Evolutionary conservation across 495 filamentous ascomycete species (phyloP).

Genomic region (Aspergillus kassunensis): DNA sequence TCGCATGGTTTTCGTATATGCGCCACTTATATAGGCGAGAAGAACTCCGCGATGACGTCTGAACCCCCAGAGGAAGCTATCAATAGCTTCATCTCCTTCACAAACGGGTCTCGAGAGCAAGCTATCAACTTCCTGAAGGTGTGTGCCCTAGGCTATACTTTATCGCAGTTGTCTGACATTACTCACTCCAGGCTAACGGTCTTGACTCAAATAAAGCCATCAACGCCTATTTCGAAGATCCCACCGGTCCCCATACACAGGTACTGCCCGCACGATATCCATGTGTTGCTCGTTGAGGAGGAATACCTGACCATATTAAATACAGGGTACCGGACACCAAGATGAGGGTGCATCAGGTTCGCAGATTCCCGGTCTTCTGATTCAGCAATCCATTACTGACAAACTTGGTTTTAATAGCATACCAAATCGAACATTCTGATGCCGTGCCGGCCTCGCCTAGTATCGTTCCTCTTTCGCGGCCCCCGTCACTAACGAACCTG

Average conservation of each 20-base stretch:
- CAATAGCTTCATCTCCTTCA: conserved; percentile 44
- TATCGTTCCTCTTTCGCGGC: conserved; percentile 57
- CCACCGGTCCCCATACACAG: conserved; percentile 34
- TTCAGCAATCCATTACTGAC: background rate
- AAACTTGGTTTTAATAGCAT: conserved; percentile 38
- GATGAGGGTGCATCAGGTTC: conserved; percentile 25
- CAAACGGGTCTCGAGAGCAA: conserved; percentile 39
- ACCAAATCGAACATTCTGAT: conserved; percentile 55
- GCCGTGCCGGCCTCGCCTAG: conserved; percentile 37
- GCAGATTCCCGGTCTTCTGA: background rate
- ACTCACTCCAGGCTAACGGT: conserved; percentile 39
- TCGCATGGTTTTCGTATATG: background rate
- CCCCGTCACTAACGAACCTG: conserved; percentile 61
- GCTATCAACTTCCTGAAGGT: conserved; percentile 50
- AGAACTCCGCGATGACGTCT: conserved; percentile 30
- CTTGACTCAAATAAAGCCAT: conserved; percentile 47
- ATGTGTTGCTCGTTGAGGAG: background rate
- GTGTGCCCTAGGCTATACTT: background rate
- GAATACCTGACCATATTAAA: conserved; percentile 12
- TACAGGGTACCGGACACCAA: conserved; percentile 21
- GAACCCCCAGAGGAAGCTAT: conserved; percentile 47
- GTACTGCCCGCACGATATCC: conserved; percentile 20
- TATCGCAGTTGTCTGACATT: conserved; percentile 7
- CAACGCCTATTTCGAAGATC: conserved; percentile 52
- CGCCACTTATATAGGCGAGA: background rate